Base-by-base conservation (phyloP, 805 yeast species). In the Starmerella vaccinii region DNA sequence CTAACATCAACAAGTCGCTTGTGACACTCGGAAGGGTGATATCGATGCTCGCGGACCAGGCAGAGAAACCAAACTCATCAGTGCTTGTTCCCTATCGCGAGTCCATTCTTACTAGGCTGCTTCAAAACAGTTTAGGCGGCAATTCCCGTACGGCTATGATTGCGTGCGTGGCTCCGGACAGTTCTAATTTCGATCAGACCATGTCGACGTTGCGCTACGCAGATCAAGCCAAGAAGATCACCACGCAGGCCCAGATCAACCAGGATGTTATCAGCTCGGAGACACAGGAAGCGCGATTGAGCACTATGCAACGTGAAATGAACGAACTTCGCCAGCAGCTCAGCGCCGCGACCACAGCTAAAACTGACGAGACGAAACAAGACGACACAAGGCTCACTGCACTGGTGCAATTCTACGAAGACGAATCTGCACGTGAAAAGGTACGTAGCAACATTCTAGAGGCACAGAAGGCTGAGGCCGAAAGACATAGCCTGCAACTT, bases 101-200 rank as follows among this genome's bases (percentile, higher is more conserved):
- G 57, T 83, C 94, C 0, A 71, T 74, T 0, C 67, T 85, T 49
- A 85, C 95, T 0, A 82, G 89, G 77, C 67, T 85, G 2, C 68
- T 85, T 55, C 81, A 80, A 60, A 90, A 84, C 57, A 79, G 78
- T 52, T 67, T 86, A 33, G 87, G 92, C 1, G 95, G 95, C 1
- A 83, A 84, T 61, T 81, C 92, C n/a, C 84, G 82, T 60, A 88
- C 95, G 0, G 81, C 82, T 1, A 78, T 87, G 83, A 75, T 87
- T n/a, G 92, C 92, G 19, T 86, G 94, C 63, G 72, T 87, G 0
- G 80, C 94, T 0, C 57, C 58, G 4, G 48, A 38, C 24, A 94
- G 95, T 0, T 71, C 78, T 16, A 90, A 83, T 59, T 81, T 77
- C 63, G 89, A 84, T 19, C 95, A 85, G 59, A 80, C 87, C 0